A percentile compares a stretch with the other conserved stretches of the same genome.
Evolutionary conservation across 163 green algal species (phyloP).

Genomic region (Coccomyxa subellipsoidea): DNA sequence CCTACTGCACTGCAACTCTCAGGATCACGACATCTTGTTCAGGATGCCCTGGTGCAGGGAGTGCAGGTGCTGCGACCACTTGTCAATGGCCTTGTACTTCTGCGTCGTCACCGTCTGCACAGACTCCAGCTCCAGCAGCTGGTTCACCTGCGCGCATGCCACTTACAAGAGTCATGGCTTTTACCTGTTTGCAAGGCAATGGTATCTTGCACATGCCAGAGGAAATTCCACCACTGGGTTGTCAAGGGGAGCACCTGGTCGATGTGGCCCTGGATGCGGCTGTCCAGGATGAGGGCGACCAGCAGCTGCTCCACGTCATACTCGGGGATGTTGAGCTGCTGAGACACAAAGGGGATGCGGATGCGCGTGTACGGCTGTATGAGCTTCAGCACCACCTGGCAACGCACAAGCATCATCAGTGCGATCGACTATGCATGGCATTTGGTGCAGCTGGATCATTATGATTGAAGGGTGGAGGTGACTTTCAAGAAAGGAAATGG

Average conservation of each 20-base stretch:
- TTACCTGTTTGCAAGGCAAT: neutral
- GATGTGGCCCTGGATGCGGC: constrained; percentile 80
- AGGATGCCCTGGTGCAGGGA: constrained; percentile 64
- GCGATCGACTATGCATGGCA: neutral
- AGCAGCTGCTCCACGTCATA: constrained; percentile 92
- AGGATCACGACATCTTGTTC: constrained; percentile 64
- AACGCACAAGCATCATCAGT: neutral
- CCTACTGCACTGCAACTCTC: neutral
- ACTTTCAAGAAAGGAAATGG: neutral
- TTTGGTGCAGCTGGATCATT: neutral
- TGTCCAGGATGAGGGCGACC: constrained; percentile 92
- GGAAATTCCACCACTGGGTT: neutral
- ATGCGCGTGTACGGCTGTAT: constrained; percentile 90
- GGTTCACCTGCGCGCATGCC: constrained; percentile 49
- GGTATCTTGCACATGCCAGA: neutral
- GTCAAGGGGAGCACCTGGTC: constrained; percentile 78
- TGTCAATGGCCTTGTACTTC: constrained; percentile 78
- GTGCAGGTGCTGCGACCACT: constrained; percentile 78
- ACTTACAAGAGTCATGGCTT: neutral
- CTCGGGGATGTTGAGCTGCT: constrained; percentile 84
- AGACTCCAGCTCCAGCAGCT: constrained; percentile 74
- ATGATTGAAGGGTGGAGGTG: neutral
- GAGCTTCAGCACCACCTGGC: constrained; percentile 69
- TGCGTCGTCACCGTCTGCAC: constrained; percentile 37
- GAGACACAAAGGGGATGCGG: constrained; percentile 81